These are phyloP conservation scores for Juglanconis juglandina DNA, from an alignment of 2,329 filamentous ascomycete genomes.

Conservation along the genomic window DNA sequence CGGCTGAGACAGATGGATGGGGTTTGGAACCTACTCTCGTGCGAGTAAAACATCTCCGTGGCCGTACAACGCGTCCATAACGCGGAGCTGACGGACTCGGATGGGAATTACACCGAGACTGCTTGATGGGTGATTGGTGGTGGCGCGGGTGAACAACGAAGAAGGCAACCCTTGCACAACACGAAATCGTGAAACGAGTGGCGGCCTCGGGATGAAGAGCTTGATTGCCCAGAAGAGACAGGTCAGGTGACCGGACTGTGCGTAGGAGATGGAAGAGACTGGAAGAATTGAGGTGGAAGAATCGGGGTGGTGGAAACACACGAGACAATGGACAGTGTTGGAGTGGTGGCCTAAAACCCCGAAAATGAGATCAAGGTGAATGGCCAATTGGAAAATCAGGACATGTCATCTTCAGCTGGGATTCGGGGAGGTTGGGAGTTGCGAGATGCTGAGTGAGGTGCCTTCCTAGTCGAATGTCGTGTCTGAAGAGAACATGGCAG, in stretches of 20 bases:
- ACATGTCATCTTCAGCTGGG: no score
- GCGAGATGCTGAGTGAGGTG: no score
- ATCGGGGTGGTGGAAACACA: no score
- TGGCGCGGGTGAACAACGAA: neutral
- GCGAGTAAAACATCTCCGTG: slow-evolving; percentile 84
- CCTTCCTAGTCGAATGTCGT: no score
- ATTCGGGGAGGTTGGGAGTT: no score
- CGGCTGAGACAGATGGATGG: slow-evolving; percentile 15
- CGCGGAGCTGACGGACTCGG: neutral
- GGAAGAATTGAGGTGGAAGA: neutral
- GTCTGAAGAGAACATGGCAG: no score
- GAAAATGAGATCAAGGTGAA: neutral
- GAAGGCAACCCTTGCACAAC: neutral
- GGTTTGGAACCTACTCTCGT: slow-evolving; percentile 70
- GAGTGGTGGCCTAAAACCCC: neutral
- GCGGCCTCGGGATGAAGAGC: neutral
- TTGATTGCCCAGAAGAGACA: neutral
- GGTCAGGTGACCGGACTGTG: neutral
- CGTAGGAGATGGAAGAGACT: neutral
- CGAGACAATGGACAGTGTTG: neutral
- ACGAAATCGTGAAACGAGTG: neutral
- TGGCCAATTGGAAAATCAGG: neutral
- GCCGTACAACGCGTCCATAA: neutral
- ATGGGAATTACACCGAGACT: neutral
- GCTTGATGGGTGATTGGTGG: neutral